Evolutionary conservation across 23 red algal species (phyloP), one percentile per base, ranked within the genome.

Genomic region (Chondrus crispus): DNA sequence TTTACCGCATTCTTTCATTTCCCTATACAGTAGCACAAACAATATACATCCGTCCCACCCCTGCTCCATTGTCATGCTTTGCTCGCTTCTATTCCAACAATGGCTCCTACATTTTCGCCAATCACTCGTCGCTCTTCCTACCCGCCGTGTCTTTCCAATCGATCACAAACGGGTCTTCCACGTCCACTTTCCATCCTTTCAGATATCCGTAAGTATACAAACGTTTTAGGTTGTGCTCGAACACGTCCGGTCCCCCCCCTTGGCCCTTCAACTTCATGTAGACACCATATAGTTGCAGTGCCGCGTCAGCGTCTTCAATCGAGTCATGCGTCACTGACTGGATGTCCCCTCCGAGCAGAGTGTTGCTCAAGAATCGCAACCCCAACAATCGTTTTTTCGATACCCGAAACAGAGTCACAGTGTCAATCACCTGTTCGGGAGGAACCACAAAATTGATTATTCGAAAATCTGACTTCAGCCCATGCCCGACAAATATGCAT

Each of bases 401-500:
- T 50, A 60, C 68, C 18, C 93, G 96, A 85, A 95, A 98, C 62
- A 98, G 39, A 11, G 84, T 81, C 32, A 95, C 96, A 13, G 96
- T 98, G 58, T 98, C 96, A 45, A 93, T 83, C 81, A 93, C 89
- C 75, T 98, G 96, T 26, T 93, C 40, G 39, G 64, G 62, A 26
- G 90, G 96, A 68, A 98, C 93, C 8, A 93, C 72, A 78, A 98
- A 95, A 57, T 95, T 98, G 57, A 95, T 82, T 30, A 93, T 88
- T 12, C 96, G 93, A 51, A 98, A 95, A 55, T 98, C 96, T 38
- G 89, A 95, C 42, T 93, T 93, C 63, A 98, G 87, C 39, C 96
- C 96, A 68, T 98, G 96, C 8, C 96, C 96, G 40, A 95, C 94
- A 80, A 98, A 93, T 14, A 95, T 79, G 48, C 88, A 93, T 26